phyloP scores from a whole-genome alignment of 2,329 filamentous ascomycete genomes.

The Ascochyta pisi region DNA sequence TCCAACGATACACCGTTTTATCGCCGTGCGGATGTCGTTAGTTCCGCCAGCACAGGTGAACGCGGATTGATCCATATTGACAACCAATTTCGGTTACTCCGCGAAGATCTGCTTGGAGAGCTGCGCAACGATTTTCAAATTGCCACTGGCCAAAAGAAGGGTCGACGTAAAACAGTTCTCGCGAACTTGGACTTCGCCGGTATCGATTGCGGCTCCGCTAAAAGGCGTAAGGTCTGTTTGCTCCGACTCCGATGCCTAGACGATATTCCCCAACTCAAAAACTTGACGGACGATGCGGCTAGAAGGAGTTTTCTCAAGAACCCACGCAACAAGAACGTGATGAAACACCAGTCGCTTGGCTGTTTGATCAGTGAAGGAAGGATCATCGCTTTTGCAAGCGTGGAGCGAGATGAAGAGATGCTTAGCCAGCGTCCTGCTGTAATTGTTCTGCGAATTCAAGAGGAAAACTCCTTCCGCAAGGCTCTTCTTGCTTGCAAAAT shows the following conservation, averaged over 20 bases:
- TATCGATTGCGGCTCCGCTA: conserved; percentile 48
- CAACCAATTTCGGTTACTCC: conserved; percentile 73
- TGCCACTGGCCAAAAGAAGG: conserved; percentile 58
- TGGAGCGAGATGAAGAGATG: conserved; percentile 60
- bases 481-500: conserved; percentile 50
- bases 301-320: conserved; percentile 56
- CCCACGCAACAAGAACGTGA: conserved; percentile 55
- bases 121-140: conserved; percentile 67
- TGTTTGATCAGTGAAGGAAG: conserved; percentile 62
- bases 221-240: conserved; percentile 37
- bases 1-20: conserved; percentile 63
- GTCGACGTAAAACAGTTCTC: conserved; percentile 52
- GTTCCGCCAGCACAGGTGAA: conserved; percentile 44
- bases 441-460: conserved; percentile 61
- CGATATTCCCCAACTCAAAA: conserved; percentile 56
- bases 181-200: conserved; percentile 48
- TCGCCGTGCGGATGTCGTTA: conserved; percentile 59
- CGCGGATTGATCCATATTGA: conserved; percentile 65
- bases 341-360: conserved; percentile 68
- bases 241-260: conserved; percentile 52
- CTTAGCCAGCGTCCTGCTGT: conserved; percentile 56
- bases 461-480: conserved; percentile 54
- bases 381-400: conserved; percentile 66
- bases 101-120: conserved; percentile 74
- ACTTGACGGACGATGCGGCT: conserved; percentile 30